Evolutionary conservation across 2,329 filamentous ascomycete species (phyloP), one percentile per base, ranked within the genome.

Genomic region (Talaromyces funiculosus): DNA sequence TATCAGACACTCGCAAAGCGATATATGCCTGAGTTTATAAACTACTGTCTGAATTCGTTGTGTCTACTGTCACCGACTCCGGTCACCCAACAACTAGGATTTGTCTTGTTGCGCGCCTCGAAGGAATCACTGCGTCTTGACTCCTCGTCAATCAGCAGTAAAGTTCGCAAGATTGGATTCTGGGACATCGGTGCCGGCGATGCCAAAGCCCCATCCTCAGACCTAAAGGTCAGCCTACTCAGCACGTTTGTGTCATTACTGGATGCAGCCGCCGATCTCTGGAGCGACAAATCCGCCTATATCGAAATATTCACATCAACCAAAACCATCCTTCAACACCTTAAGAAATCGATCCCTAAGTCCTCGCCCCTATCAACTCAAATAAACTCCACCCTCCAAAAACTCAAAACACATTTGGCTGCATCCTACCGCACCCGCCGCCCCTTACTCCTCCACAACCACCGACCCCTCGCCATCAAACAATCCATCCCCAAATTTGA

Each of bases 401-500:
- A 74, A 57, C 53, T 77, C 74, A 59, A 68, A 78, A 37, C 73
- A 71, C 68, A 69, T 43, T 66, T 90, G 62, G 76, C 81, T 12
- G 78, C 88, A 56, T 82, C 90, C 1, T 82, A 81, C 45, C 80
- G 88, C 20, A 77, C 82, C 43, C 90, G 92, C 40, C 86, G 90
- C 8, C 90, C 92, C 1, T 85, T 97, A 31, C 84, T 91, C 68
- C 85, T 99, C 3, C 94, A 99, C 78, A 84, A 94, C 76, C 94
- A 99, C 80, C 84, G 84, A 0, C 91, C 92, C 0, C 83, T 96
- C 2, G 88, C 94, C 22, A 96, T 97, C 80, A 92, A 93, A 75
- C 87, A 86, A 7, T 87, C 85, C 61, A 86, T 97, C 51, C 94
- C 94, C 75, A 96, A 96, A 75, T 99, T 97, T 78, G 94, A 97